Conservation (phyloP, 1,284 basidiomycete species). For the Fereydounia khargensis region DNA sequence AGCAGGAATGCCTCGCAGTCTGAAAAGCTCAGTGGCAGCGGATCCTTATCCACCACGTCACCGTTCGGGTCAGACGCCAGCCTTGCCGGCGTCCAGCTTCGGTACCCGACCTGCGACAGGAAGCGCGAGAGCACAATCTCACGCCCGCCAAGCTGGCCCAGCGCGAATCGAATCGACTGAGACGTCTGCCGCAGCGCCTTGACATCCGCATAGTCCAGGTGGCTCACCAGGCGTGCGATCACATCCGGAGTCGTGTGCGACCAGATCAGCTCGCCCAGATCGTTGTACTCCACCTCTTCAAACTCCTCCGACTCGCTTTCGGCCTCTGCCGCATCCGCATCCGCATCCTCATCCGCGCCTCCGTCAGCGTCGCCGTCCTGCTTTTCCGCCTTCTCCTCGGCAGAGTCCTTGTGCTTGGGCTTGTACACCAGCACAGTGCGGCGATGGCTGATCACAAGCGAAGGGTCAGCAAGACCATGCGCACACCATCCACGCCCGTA, state of each 20-base stretch:
- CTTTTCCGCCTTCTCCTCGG: neutral
- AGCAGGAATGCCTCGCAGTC: conserved; percentile 53
- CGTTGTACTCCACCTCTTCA: conserved; percentile 33
- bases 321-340: neutral
- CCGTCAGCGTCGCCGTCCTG: neutral
- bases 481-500: conserved; percentile 40
- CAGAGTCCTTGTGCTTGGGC: neutral
- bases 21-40: conserved; percentile 39
- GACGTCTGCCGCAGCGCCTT: conserved; percentile 47
- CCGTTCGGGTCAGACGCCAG: too few relatives aligned
- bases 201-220: conserved; percentile 49
- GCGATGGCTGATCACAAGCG: conserved; percentile 20
- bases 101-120: conserved; percentile 46
- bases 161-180: conserved; percentile 28
- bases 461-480: conserved; percentile 36
- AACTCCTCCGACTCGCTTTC: conserved; percentile 1
- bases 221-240: conserved; percentile 27
- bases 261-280: conserved; percentile 44
- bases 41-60: conserved; percentile 36
- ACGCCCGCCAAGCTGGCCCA: conserved; percentile 26
- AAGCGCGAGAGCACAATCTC: conserved; percentile 45
- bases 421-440: conserved; percentile 16
- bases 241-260: conserved; percentile 41
- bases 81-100: conserved; percentile 18
- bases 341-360: neutral